Evolutionary conservation across 2,329 filamentous ascomycete species (phyloP).

Genomic region (Paraphoma chrysanthemicola): DNA sequence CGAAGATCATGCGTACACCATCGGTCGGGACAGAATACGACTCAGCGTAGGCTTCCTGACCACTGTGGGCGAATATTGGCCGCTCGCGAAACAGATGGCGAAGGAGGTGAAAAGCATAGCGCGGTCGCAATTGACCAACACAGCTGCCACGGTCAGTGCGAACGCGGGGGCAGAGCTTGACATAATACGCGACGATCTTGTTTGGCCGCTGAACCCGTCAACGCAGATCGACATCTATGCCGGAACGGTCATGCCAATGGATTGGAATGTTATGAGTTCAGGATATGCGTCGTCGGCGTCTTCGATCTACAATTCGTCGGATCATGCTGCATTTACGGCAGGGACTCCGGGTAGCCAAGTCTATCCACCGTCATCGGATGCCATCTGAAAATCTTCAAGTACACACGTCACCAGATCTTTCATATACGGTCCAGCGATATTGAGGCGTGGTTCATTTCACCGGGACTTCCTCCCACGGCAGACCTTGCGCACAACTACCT

Average conservation of each 20-base stretch:
- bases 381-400: no score
- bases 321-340: no score
- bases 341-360: no score
- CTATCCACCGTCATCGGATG: no score
- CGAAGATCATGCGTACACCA: slow-evolving; percentile 63
- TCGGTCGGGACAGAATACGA: slow-evolving; percentile 73
- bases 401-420: no score
- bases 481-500: no score
- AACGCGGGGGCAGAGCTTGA: slow-evolving; percentile 15
- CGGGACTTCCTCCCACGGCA: no score
- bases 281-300: slow-evolving; percentile 11
- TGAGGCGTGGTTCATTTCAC: no score
- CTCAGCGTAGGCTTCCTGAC: slow-evolving; percentile 78
- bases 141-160: background rate
- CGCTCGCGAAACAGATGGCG: slow-evolving; percentile 70
- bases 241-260: slow-evolving; percentile 24
- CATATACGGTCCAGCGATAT: no score
- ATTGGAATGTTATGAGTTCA: slow-evolving; percentile 15
- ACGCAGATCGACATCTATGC: slow-evolving; percentile 29
- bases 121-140: background rate
- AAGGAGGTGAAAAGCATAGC: slow-evolving; percentile 62
- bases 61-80: slow-evolving; percentile 71
- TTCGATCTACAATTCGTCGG: slow-evolving; percentile 1
- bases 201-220: slow-evolving; percentile 22
- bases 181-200: slow-evolving; percentile 23